These are phyloP conservation scores for Nidula microcarpa DNA, from an alignment of 768 basidiomycete species.

Conservation along the genomic window DNA sequence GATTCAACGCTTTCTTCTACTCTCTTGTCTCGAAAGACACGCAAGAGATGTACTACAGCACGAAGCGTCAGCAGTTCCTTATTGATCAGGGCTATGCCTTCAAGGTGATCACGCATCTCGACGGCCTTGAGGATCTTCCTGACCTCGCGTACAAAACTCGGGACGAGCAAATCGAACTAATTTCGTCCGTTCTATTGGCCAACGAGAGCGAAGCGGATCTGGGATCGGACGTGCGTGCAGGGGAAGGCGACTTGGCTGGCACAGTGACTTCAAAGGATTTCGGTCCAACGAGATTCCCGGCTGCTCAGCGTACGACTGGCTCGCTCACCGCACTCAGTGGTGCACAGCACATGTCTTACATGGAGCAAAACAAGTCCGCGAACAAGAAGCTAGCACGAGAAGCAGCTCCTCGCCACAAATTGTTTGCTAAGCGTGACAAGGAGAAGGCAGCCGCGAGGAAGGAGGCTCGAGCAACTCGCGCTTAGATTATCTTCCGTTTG, in stretches of 20 bases:
- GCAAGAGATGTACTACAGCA: slow-evolving; percentile 99
- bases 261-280: slow-evolving; percentile 87
- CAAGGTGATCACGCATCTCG: slow-evolving; percentile 98
- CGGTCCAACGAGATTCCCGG: slow-evolving; percentile 61
- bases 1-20: slow-evolving; percentile 99
- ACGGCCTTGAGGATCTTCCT: slow-evolving; percentile 57
- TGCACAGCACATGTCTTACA: slow-evolving; percentile 88
- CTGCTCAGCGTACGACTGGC: slow-evolving; percentile 75
- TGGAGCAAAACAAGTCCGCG: slow-evolving; percentile 88
- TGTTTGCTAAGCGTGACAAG: slow-evolving; percentile 83
- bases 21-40: slow-evolving; percentile 99
- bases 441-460: slow-evolving; percentile 56
- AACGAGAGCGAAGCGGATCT: slow-evolving; percentile 90
- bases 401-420: slow-evolving; percentile 60
- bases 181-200: slow-evolving; percentile 88
- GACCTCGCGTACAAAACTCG: slow-evolving; percentile 90
- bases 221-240: slow-evolving; percentile 77
- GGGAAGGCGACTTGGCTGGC: slow-evolving; percentile 82
- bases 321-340: slow-evolving; percentile 83
- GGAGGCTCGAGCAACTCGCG: slow-evolving; percentile 25
- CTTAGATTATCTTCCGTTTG: not conserved
- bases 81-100: slow-evolving; percentile 99
- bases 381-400: slow-evolving; percentile 75
- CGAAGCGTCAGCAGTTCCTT: slow-evolving; percentile 97
- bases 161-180: slow-evolving; percentile 93